phyloP scores from a whole-genome alignment of 1,139 yeast genomes.

The Blastobotrys capitulatus region DNA sequence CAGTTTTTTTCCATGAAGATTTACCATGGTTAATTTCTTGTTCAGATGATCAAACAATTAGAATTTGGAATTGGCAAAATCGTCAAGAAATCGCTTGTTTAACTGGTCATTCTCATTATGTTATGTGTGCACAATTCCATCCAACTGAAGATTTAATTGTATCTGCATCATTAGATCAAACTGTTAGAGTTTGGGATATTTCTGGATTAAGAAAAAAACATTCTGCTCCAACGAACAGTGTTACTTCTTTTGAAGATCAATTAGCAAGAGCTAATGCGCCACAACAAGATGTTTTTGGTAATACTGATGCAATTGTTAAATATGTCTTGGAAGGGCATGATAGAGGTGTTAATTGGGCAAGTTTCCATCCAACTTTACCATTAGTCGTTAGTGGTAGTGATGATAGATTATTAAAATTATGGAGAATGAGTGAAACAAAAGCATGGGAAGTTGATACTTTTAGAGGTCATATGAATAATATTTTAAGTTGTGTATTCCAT shows the following conservation, averaged over 20 bases:
- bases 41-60: slow-evolving; percentile 96
- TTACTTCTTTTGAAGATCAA: slow-evolving; percentile 68
- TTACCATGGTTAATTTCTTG: slow-evolving; percentile 96
- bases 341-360: slow-evolving; percentile 97
- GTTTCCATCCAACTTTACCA: slow-evolving; percentile 96
- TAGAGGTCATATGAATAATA: slow-evolving; percentile 94
- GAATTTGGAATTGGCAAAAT: slow-evolving; percentile 99
- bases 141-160: slow-evolving; percentile 93
- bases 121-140: slow-evolving; percentile 97
- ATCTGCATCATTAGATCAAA: slow-evolving; percentile 93
- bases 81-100: slow-evolving; percentile 95
- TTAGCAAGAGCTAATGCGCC: slow-evolving; percentile 44
- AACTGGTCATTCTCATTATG: slow-evolving; percentile 98
- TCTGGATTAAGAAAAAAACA: slow-evolving; percentile 93
- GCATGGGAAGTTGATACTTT: slow-evolving; percentile 99
- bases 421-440: slow-evolving; percentile 97
- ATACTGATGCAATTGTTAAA: slow-evolving; percentile 89
- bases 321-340: slow-evolving; percentile 97
- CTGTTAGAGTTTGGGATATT: slow-evolving; percentile 99
- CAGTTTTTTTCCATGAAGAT: slow-evolving; percentile 92
- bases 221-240: slow-evolving; percentile 58
- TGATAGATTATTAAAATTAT: slow-evolving; percentile 87
- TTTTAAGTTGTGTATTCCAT: slow-evolving; percentile 84
- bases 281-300: slow-evolving; percentile 83
- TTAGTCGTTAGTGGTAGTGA: slow-evolving; percentile 95